phyloP scores from a whole-genome alignment of 2,329 filamentous ascomycete species.

The Rhytidhysteron rufulum region DNA sequence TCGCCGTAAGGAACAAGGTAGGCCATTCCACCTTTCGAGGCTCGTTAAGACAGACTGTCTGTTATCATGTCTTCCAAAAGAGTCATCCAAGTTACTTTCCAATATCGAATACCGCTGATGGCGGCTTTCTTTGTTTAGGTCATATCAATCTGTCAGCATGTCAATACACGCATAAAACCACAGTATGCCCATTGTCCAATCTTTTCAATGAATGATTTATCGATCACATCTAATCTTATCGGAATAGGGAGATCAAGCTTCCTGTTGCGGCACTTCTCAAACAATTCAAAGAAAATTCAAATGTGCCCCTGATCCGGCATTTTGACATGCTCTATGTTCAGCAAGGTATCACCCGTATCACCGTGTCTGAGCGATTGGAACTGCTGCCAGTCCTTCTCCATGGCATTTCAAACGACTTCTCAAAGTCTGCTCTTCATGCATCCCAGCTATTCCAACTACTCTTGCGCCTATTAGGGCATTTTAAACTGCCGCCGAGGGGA shows the following conservation, averaged over 20 bases:
- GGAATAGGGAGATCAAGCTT: slow-evolving; percentile 59
- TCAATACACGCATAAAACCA: slow-evolving; percentile 62
- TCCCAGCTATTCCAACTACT: slow-evolving; percentile 78
- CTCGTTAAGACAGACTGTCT: neutral
- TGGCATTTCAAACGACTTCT: slow-evolving; percentile 60
- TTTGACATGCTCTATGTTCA: slow-evolving; percentile 88
- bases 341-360: slow-evolving; percentile 67
- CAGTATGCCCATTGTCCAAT: slow-evolving; percentile 35
- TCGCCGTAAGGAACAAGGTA: slow-evolving; percentile 75
- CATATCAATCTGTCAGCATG: slow-evolving; percentile 66
- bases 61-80: slow-evolving; percentile 20
- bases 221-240: slow-evolving; percentile 10
- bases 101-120: slow-evolving; percentile 26
- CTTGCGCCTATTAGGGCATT: slow-evolving; percentile 68
- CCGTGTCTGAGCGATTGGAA: slow-evolving; percentile 61
- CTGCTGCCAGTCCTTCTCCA: slow-evolving; percentile 68
- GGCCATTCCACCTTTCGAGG: slow-evolving; percentile 2
- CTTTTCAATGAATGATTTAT: neutral
- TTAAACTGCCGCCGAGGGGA: slow-evolving; percentile 70
- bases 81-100: slow-evolving; percentile 18
- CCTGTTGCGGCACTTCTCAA: slow-evolving; percentile 81
- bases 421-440: slow-evolving; percentile 52
- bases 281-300: slow-evolving; percentile 75
- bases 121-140: slow-evolving; percentile 41
- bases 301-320: slow-evolving; percentile 73